Evolutionary conservation across 257 asterid species (phyloP).

Genomic region (Agastache rugosa): DNA sequence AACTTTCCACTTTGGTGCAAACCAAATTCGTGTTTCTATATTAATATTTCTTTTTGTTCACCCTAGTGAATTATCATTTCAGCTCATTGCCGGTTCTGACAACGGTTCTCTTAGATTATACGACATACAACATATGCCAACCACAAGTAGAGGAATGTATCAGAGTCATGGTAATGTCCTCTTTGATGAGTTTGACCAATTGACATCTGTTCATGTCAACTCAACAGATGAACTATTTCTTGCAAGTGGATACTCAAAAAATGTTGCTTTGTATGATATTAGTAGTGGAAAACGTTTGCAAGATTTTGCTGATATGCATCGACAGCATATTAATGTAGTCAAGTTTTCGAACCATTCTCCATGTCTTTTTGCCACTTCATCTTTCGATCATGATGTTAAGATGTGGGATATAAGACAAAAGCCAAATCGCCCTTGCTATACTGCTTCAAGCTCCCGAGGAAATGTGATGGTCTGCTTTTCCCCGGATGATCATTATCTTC

Average conservation of each 20-base stretch:
- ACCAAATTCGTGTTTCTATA: slow-evolving; percentile 25
- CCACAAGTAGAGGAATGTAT: slow-evolving; percentile 51
- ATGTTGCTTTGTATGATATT: slow-evolving; percentile 85
- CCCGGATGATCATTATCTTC: slow-evolving; percentile 92
- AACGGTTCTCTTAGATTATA: slow-evolving; percentile 83
- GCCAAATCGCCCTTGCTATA: slow-evolving; percentile 79
- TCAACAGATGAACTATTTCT: slow-evolving; percentile 88
- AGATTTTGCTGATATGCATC: slow-evolving; percentile 83
- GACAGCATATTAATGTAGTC: slow-evolving; percentile 85
- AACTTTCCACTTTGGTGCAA: slow-evolving; percentile 26
- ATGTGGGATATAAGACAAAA: slow-evolving; percentile 92
- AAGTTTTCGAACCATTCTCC: slow-evolving; percentile 96
- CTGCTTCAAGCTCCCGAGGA: slow-evolving; percentile 83
- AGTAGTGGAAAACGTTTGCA: slow-evolving; percentile 75
- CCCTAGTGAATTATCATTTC: slow-evolving; percentile 42
- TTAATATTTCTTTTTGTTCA: slow-evolving; percentile 17
- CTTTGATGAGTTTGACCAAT: slow-evolving; percentile 88
- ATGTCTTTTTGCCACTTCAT: slow-evolving; percentile 85
- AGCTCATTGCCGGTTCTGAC: slow-evolving; percentile 97
- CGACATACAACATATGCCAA: slow-evolving; percentile 58
- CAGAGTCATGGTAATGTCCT: slow-evolving; percentile 49
- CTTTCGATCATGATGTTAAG: slow-evolving; percentile 88
- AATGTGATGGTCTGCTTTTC: slow-evolving; percentile 98
- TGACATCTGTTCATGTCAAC: slow-evolving; percentile 93
- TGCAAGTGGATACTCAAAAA: slow-evolving; percentile 90